Evolutionary conservation across 805 yeast genomes (phyloP), one percentile per base, ranked within the genome.

Genomic region (Saturnispora galanensis): DNA sequence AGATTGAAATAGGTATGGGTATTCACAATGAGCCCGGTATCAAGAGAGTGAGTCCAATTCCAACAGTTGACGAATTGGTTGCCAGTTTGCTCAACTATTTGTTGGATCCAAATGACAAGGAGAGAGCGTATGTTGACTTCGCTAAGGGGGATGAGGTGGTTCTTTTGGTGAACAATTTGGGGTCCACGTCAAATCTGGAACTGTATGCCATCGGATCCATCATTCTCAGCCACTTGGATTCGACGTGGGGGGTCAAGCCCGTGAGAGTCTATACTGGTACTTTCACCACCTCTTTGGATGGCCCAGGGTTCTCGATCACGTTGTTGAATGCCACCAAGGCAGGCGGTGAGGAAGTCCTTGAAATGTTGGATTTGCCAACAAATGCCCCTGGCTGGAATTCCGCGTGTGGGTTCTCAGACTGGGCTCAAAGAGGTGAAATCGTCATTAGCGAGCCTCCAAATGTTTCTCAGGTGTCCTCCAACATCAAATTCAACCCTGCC

Each of bases 1-100:
- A 84, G 62, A 81, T 84, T 58, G 97, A 89, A 62, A 71, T 89
- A 47, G 97, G 97, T 26, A 81, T 89, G 79, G 97, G 97, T 38
- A 89, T 89, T 49, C 97, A 89, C 64, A 89, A 89, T 56, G 97
- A 89, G 61, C 93, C 96, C 1, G 97, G 97, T 49, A 79, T 79
- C 47, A 69, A 73, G 43, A 74, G 76, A 49, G 57, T 76, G 32
- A 64, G 69, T 28, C 82, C 84, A 13, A 76, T 89, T 53, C 96
- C 97, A 21, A 59, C 76, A 0, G 76, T 86, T 41, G 80, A 77
- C 13, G 74, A 73, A 0, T 65, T 90, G 30, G 68, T 79, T 38
- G 59, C 71, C 28, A 69, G 75, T 29, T 69, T 90, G 68, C 71
- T 82, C 43, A 69, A 78, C 38, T 76, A 77, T 55, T 63, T 89